Percentiles rank a stretch among this genome's conserved stretches.
Conservation (phyloP, 164 flowering plant species). For the Brasenia schreberi region DNA sequence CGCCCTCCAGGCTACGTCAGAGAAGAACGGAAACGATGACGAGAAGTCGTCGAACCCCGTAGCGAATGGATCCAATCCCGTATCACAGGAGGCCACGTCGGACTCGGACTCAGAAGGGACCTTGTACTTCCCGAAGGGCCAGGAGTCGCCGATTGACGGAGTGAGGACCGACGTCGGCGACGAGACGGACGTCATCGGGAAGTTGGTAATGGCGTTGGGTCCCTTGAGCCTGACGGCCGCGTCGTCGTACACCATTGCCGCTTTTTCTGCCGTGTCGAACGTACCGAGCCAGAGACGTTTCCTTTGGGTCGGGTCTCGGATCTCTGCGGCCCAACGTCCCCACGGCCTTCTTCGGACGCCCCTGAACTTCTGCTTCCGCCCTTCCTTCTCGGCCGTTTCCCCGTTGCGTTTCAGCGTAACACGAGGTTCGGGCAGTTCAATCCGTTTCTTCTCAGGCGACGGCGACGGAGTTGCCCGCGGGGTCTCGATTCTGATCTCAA, state of each 20-base stretch:
- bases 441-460: slow-evolving; percentile 6
- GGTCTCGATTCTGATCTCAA: slow-evolving; percentile 20
- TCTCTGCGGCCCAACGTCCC: slow-evolving; percentile 78
- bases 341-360: slow-evolving; percentile 67
- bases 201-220: slow-evolving; percentile 45
- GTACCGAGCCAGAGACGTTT: slow-evolving; percentile 72
- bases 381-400: background rate
- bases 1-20: slow-evolving; percentile 12
- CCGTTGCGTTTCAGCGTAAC: background rate
- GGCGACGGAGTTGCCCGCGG: background rate
- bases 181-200: slow-evolving; percentile 6
- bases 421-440: too few species aligned
- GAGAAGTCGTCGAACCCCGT: slow-evolving; percentile 3
- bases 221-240: slow-evolving; percentile 53
- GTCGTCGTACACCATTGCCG: slow-evolving; percentile 47
- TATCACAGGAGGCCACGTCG: background rate
- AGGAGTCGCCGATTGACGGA: background rate
- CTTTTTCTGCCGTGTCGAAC: slow-evolving; percentile 60
- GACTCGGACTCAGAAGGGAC: background rate
- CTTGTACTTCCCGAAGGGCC: background rate
- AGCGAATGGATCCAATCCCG: background rate
- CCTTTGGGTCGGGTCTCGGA: slow-evolving; percentile 40
- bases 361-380: slow-evolving; percentile 9
- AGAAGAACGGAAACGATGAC: slow-evolving; percentile 11
- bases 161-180: slow-evolving; percentile 60